phyloP scores from a whole-genome alignment of 352 stramenopile species.

The Pythium coloratum region DNA sequence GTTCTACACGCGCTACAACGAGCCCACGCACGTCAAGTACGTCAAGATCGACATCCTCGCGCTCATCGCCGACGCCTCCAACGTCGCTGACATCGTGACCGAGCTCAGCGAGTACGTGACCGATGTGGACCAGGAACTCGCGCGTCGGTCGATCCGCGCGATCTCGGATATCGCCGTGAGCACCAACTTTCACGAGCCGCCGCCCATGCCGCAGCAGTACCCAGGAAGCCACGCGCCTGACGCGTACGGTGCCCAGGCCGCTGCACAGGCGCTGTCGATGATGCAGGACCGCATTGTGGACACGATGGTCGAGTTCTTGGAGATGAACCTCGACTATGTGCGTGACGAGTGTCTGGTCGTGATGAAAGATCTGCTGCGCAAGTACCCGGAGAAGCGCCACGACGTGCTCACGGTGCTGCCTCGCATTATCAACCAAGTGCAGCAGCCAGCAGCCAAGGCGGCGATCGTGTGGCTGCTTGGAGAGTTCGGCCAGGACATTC shows the following conservation, averaged over 20 bases:
- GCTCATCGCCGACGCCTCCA: conserved; percentile 93
- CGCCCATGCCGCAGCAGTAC: conserved; percentile 23
- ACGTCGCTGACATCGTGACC: conserved; percentile 95
- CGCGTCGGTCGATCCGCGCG: conserved; percentile 90
- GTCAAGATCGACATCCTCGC: conserved; percentile 97
- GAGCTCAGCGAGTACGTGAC: conserved; percentile 98
- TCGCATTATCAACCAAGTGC: conserved; percentile 70
- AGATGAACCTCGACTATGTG: conserved; percentile 97
- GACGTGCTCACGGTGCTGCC: conserved; percentile 88
- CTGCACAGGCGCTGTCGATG: conserved; percentile 58
- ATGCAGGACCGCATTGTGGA: conserved; percentile 90
- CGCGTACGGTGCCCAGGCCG: conserved; percentile 65
- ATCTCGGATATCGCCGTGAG: conserved; percentile 93
- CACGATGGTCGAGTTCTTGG: conserved; percentile 96
- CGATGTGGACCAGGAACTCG: conserved; percentile 93
- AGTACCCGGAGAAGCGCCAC: conserved; percentile 93
- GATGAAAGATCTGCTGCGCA: conserved; percentile 95
- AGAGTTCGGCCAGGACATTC: conserved; percentile 94
- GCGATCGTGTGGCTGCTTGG: conserved; percentile 96
- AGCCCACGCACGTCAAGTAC: conserved; percentile 98
- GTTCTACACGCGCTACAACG: conserved; percentile 98
- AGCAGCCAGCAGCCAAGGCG: conserved; percentile 88
- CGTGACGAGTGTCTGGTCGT: conserved; percentile 95
- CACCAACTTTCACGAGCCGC: conserved; percentile 61
- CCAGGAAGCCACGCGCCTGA: conserved; percentile 49